Base-by-base conservation (phyloP, 2,329 filamentous ascomycete genomes). In the Pseudocercospora pini-densiflorae region DNA sequence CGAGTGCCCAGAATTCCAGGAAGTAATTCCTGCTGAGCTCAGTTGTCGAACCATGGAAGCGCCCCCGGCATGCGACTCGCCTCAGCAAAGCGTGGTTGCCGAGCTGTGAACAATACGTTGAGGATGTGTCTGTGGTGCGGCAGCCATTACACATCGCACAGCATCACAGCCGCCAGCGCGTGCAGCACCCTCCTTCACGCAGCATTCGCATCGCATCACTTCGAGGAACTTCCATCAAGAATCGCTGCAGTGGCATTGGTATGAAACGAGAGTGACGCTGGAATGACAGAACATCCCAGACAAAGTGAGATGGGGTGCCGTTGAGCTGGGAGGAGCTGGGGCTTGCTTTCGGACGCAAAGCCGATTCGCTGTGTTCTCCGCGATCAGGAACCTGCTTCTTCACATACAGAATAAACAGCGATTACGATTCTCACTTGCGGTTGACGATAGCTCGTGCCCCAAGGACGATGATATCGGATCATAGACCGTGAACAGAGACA, bases 21-120 rank as follows among this genome's bases (percentile, higher is more conserved):
- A n/a, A 29, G 14, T 7, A 55, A 55, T 55, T 55, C 51, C 51
- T 55, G 51, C 51, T 55, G 23, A 55, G 51, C 51, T 54, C 51
- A 54, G 36, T 40, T 40, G 36, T 24, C 24, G 23, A 29, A 54
- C 24, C 51, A 54, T 54, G 51, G 51, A 54, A 54, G 21, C 24
- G 51, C 14, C 10, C 51, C 51, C 45, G 24, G 51, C 24, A 54
- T 29, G 23, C 51, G 24, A 36, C n/a, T 24, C 31, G 54, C 54
- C 54, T 58, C 31, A 36, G n/a, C n/a, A 33, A 24, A 33, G 27
- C 31, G 54, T 58, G 54, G 55, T 19, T 58, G 55, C 55, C 55
- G 55, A 43, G 55, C 55, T 33, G 55, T 12, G 33, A 19, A 23
- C 23, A 58, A 24, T 24, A 40, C 55, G 55, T 58, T 58, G 55